Conservation (phyloP, 805 yeast species). For the Suhomyces kilbournensis region DNA sequence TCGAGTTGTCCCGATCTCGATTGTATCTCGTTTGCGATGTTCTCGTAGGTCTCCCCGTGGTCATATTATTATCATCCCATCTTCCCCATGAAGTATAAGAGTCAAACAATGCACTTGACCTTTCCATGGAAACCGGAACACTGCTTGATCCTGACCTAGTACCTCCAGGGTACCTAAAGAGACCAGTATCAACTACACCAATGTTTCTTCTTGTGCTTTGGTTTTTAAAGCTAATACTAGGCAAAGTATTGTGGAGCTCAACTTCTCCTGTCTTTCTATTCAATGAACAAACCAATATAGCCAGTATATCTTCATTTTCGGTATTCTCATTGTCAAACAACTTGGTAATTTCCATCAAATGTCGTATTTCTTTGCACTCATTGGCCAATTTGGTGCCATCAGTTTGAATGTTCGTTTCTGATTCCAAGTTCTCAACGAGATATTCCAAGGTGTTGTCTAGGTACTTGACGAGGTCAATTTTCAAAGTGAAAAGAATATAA, state of each 20-base stretch:
- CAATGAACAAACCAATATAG: slow-evolving; percentile 32
- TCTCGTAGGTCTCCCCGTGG: neutral
- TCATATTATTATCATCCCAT: neutral
- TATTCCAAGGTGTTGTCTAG: slow-evolving; percentile 14
- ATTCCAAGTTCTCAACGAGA: neutral
- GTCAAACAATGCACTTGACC: neutral
- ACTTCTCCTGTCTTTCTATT: slow-evolving; percentile 35
- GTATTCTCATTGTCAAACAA: slow-evolving; percentile 2
- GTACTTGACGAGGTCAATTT: slow-evolving; percentile 25
- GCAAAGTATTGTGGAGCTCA: slow-evolving; percentile 33
- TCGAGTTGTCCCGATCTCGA: neutral
- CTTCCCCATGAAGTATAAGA: neutral
- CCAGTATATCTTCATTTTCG: slow-evolving; percentile 8
- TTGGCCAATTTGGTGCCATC: neutral
- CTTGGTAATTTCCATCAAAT: neutral
- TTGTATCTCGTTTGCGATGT: neutral
- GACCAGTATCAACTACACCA: slow-evolving; percentile 5
- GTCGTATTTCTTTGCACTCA: slow-evolving; percentile 2
- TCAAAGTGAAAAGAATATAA: slow-evolving; percentile 33
- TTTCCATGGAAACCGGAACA: neutral
- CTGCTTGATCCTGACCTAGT: neutral
- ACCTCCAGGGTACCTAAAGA: neutral
- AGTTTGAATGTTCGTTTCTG: neutral
- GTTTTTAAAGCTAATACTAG: slow-evolving; percentile 20
- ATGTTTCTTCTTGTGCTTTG: slow-evolving; percentile 3